phyloP scores from a whole-genome alignment of 2,329 filamentous ascomycete genomes.

The Talaromyces rugulosus region DNA sequence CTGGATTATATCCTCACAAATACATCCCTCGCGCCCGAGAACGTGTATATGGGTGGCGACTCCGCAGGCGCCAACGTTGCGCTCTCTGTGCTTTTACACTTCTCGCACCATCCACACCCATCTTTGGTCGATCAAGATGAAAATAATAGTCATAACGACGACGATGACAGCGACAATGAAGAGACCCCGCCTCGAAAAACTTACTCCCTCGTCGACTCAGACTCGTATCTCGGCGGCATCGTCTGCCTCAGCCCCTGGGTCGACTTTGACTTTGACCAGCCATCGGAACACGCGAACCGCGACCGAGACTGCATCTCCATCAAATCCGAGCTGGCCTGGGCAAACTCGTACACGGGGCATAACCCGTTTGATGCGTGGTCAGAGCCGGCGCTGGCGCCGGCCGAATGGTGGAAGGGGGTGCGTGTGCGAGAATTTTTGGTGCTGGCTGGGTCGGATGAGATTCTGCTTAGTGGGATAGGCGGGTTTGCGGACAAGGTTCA shows the following conservation, averaged over 20 bases:
- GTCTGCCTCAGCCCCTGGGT: slow-evolving; percentile 56
- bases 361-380: slow-evolving; percentile 45
- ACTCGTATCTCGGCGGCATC: slow-evolving; percentile 26
- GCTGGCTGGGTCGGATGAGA: slow-evolving; percentile 51
- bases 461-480: slow-evolving; percentile 41
- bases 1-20: slow-evolving; percentile 35
- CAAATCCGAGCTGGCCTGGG: slow-evolving; percentile 38
- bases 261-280: slow-evolving; percentile 41
- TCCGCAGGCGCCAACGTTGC: slow-evolving; percentile 40
- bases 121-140: slow-evolving; percentile 29
- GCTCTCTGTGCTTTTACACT: slow-evolving; percentile 28
- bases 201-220: neutral
- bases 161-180: neutral
- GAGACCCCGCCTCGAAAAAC: neutral
- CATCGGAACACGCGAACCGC: slow-evolving; percentile 41
- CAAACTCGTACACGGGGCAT: slow-evolving; percentile 41
- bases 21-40: slow-evolving; percentile 25
- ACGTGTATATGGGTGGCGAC: slow-evolving; percentile 36
- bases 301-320: slow-evolving; percentile 47
- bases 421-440: slow-evolving; percentile 48
- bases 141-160: neutral
- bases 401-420: slow-evolving; percentile 50
- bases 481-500: slow-evolving; percentile 29
- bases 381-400: slow-evolving; percentile 45
- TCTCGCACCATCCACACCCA: slow-evolving; percentile 54